Conservation (phyloP, 2,329 filamentous ascomycete genomes). For the Coniochaeta prunicola region DNA sequence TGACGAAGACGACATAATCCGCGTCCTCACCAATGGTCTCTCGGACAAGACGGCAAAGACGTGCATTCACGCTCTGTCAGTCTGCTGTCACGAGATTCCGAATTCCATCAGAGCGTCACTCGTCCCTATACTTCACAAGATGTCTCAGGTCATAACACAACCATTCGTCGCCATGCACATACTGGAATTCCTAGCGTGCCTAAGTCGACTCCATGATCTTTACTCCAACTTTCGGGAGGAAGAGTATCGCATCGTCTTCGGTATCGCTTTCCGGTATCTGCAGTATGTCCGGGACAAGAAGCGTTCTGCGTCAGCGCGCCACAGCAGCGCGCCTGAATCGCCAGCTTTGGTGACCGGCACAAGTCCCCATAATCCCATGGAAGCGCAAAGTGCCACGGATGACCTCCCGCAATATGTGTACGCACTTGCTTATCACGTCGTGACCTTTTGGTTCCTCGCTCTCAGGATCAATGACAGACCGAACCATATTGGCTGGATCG, state of each 20-base stretch:
- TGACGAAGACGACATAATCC: constrained; percentile 85
- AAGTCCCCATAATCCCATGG: constrained; percentile 18
- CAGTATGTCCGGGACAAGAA: constrained; percentile 74
- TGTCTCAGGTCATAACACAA: constrained; percentile 94
- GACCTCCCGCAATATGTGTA: constrained; percentile 91
- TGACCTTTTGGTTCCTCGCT: constrained; percentile 94
- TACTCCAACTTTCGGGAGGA: constrained; percentile 87
- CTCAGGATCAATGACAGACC: constrained; percentile 77
- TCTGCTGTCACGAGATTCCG: constrained; percentile 92
- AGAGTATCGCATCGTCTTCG: constrained; percentile 90
- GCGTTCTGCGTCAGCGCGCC: constrained; percentile 37
- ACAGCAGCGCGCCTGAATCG: constrained; percentile 32
- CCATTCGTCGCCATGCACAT: constrained; percentile 89
- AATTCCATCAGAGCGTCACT: constrained; percentile 79
- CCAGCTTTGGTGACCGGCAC: constrained; percentile 12
- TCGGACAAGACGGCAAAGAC: constrained; percentile 82
- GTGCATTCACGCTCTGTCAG: constrained; percentile 89
- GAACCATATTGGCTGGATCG: constrained; percentile 84
- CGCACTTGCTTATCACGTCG: constrained; percentile 87
- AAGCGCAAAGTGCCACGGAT: constrained; percentile 41
- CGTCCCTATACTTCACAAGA: constrained; percentile 80
- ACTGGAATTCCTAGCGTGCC: constrained; percentile 84
- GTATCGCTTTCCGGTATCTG: constrained; percentile 88
- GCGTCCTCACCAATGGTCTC: constrained; percentile 79
- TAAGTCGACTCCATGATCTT: constrained; percentile 76